Conservation (phyloP, 2,329 filamentous ascomycete genomes). For the Rhynchosporium agropyri region DNA sequence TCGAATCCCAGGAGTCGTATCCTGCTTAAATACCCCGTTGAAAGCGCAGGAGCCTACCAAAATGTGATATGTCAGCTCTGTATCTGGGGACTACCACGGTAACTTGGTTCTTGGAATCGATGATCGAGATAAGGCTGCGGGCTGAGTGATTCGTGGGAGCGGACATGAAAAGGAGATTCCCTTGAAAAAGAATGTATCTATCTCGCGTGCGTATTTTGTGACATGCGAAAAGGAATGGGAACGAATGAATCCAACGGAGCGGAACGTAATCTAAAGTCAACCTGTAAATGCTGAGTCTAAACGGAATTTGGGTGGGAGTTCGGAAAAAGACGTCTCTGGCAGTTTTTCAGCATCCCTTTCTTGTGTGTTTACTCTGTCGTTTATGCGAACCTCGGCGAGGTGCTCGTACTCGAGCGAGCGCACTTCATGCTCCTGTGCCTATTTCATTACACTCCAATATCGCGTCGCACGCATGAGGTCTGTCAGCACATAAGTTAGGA, state of each 20-base stretch:
- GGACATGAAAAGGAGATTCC: not conserved
- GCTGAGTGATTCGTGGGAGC: not conserved
- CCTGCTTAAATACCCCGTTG: conserved; percentile 3
- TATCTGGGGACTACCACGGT: not conserved
- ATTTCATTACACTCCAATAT: not conserved
- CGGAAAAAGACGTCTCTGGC: not conserved
- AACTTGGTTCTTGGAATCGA: conserved; percentile 9
- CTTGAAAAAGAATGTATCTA: not conserved
- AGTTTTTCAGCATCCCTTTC: not conserved
- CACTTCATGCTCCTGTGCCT: conserved; percentile 2
- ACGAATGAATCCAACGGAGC: too few relatives aligned
- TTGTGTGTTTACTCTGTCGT: conserved; percentile 2
- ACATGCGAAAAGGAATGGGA: too few relatives aligned
- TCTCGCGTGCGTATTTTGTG: not conserved
- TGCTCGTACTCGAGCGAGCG: conserved; percentile 1
- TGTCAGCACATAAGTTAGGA: not conserved
- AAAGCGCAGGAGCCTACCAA: not conserved
- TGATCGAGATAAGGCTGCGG: conserved; percentile 3
- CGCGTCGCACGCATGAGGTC: not conserved
- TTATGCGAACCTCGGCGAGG: conserved; percentile 2
- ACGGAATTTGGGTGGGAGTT: not conserved
- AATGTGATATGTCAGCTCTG: conserved; percentile 8
- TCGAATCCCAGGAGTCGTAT: not conserved
- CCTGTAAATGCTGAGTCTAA: too few relatives aligned
- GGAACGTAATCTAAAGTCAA: too few relatives aligned